Conservation (phyloP, 306 rosid species). For the Pterocarpus santalinus region DNA sequence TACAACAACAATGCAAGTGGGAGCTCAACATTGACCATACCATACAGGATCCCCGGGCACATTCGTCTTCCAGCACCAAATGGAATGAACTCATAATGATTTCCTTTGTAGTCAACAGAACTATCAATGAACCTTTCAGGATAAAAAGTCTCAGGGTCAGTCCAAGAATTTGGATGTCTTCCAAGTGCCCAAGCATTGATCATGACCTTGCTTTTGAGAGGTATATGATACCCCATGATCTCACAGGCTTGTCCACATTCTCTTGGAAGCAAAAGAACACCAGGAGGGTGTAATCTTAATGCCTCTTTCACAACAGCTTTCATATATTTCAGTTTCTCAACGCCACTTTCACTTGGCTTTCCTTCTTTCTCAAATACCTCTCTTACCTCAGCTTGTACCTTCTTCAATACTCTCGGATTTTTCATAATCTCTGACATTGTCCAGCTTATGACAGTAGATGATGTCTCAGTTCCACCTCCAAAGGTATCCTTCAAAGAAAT, state of each 20-base stretch:
- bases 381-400: slow-evolving; percentile 51
- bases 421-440: slow-evolving; percentile 52
- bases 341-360: slow-evolving; percentile 19
- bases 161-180: slow-evolving; percentile 51
- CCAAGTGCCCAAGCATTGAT: slow-evolving; percentile 54
- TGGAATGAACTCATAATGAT: slow-evolving; percentile 42
- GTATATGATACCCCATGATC: slow-evolving; percentile 50
- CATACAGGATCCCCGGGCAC: slow-evolving; percentile 34
- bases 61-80: slow-evolving; percentile 59
- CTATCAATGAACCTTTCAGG: slow-evolving; percentile 46
- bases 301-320: slow-evolving; percentile 54
- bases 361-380: slow-evolving; percentile 13
- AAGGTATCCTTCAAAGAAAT: slow-evolving; percentile 23
- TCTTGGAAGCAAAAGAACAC: slow-evolving; percentile 44
- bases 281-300: slow-evolving; percentile 52
- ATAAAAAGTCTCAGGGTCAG: slow-evolving; percentile 28
- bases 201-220: slow-evolving; percentile 37
- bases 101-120: slow-evolving; percentile 34
- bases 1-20: slow-evolving; percentile 41
- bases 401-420: slow-evolving; percentile 45
- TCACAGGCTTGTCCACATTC: slow-evolving; percentile 42
- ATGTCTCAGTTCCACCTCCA: slow-evolving; percentile 52
- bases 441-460: slow-evolving; percentile 48
- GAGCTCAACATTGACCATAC: slow-evolving; percentile 29
- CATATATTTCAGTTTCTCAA: slow-evolving; percentile 46